phyloP scores from a whole-genome alignment of 306 rosid species.

The Inga laurina region DNA sequence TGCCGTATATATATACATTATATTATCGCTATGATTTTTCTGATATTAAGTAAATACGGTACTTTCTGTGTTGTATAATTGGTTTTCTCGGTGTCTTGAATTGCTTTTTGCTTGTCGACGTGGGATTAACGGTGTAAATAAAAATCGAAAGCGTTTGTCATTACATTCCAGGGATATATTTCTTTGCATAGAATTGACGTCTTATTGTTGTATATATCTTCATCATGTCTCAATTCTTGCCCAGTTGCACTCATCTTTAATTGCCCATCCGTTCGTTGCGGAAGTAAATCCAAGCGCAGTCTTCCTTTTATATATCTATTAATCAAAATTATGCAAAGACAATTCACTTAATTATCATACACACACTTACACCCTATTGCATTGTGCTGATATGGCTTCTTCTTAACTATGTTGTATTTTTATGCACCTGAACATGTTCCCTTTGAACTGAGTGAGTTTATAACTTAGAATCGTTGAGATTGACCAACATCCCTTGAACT shows the following conservation, averaged over 20 bases:
- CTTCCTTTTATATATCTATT: background rate
- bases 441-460: constrained; percentile 16
- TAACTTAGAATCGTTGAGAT: background rate
- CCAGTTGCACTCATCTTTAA: background rate
- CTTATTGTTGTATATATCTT: too few species aligned
- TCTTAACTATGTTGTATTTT: background rate
- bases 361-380: background rate
- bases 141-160: too few species aligned
- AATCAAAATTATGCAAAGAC: background rate
- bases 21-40: background rate
- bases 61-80: too few species aligned
- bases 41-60: background rate
- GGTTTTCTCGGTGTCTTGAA: too few species aligned
- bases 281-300: background rate
- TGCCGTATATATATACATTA: too few species aligned
- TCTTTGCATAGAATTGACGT: too few species aligned
- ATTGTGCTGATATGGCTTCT: background rate
- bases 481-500: constrained; percentile 15
- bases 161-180: too few species aligned
- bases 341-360: background rate
- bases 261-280: background rate
- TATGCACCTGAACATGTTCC: constrained; percentile 18
- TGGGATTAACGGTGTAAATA: too few species aligned
- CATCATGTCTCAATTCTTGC: background rate
- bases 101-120: too few species aligned